Evolutionary conservation across 306 rosid species (phyloP).

Genomic region (Malus sylvestris): DNA sequence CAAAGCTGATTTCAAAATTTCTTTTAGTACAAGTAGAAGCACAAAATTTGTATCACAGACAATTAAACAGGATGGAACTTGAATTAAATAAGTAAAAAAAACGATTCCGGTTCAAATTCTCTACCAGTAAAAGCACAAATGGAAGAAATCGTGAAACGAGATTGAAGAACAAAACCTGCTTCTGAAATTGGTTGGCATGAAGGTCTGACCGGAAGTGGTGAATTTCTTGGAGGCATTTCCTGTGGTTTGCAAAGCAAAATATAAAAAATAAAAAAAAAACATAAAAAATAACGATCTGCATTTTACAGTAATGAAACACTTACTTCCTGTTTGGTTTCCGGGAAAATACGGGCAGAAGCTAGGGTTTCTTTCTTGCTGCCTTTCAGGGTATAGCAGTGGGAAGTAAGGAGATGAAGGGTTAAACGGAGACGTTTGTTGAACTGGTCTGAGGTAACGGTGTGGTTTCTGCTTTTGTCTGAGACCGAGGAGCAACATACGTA

Average conservation of each 20-base stretch:
- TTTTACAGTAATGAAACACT: background rate
- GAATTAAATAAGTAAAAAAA: background rate
- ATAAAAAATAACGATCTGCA: background rate
- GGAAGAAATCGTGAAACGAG: background rate
- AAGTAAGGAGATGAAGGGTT: background rate
- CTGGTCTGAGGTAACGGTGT: background rate
- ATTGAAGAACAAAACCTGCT: conserved; percentile 40
- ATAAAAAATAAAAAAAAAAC: conserved; percentile 3
- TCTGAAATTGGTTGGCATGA: conserved; percentile 19
- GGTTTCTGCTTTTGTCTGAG: too few relatives aligned
- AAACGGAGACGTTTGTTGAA: background rate
- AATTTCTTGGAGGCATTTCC: conserved; percentile 19
- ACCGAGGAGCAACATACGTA: too few relatives aligned
- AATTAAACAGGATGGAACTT: background rate
- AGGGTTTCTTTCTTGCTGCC: background rate
- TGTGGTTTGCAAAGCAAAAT: conserved; percentile 1
- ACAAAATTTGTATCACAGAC: background rate
- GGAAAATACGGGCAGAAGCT: background rate
- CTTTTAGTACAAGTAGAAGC: background rate
- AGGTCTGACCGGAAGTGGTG: conserved; percentile 13
- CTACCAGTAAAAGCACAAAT: background rate
- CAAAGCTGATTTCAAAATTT: too few relatives aligned
- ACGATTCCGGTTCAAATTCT: background rate
- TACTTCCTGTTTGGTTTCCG: background rate
- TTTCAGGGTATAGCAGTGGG: background rate